Evolutionary conservation across 78 protist genomes (phyloP), one percentile per base, ranked within the genome.

Genomic region (Dictyostelium capitatum): DNA sequence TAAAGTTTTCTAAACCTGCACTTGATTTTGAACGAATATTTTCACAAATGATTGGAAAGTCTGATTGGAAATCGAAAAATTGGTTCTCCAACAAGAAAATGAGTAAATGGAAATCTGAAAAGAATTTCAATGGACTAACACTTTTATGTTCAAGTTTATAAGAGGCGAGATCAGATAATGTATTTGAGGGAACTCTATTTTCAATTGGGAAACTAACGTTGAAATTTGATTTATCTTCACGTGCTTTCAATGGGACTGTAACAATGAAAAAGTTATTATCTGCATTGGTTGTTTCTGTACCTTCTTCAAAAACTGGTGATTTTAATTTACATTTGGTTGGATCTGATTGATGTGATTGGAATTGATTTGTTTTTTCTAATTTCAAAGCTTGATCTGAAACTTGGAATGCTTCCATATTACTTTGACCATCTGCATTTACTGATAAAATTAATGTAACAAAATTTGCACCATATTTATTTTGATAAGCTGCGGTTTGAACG

Each of bases 391-490:
- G 93, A n/a, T 87, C 93, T 11, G 85, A 77, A 1, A 87, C 93
- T 77, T 87, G 93, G 84, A 87, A 87, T 4, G 93, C 93, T 20
- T 87, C 93, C 43, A 87, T 47, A 77, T 77, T 87, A 57, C 80
- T 77, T 51, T 62, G 73, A 65, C 93, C 93, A 14, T 87, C 93
- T 37, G 56, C 65, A 11, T 87, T 87, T 19, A 65, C 51, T 0
- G 85, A 51, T 10, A 87, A 32, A 23, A 87, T 87, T 6, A 87
- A 51, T 19, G 93, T 87, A 0, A 77, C 93, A 77, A 87, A 85
- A 14, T 46, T 43, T 6, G 73, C 19, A 20, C 93, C 93, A 87
- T 51, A 87, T 15, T 74, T 74, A 43, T 87, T 87, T 64, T 87
- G 93, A 56, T 30, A 77, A 20, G 43, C 0, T 2, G 93, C 93